Evolutionary conservation across 805 yeast species (phyloP).

Genomic region (Spathaspora gorwiae): DNA sequence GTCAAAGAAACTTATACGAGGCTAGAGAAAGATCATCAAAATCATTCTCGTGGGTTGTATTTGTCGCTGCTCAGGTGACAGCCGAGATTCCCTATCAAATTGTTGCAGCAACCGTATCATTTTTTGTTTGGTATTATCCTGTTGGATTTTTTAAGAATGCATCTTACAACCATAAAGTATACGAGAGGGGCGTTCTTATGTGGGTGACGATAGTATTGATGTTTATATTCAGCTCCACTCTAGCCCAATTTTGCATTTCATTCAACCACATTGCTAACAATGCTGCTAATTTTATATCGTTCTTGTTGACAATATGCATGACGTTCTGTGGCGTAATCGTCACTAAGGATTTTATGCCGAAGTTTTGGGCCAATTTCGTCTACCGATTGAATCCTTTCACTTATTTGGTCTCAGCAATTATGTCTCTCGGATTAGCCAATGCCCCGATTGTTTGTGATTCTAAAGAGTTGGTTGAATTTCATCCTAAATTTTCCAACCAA

Average conservation of each 20-base stretch:
- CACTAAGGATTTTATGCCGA: constrained; percentile 48
- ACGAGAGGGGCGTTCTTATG: constrained; percentile 55
- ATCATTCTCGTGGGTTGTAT: constrained; percentile 64
- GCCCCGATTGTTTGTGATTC: constrained; percentile 19
- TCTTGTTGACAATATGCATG: constrained; percentile 58
- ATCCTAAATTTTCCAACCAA: constrained; percentile 15
- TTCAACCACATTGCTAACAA: constrained; percentile 56
- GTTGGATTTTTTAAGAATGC: constrained; percentile 23
- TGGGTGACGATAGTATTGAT: constrained; percentile 41
- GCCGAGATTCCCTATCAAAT: constrained; percentile 67
- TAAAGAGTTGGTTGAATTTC: constrained; percentile 18
- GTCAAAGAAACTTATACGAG: constrained; percentile 64
- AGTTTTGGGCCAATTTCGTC: constrained; percentile 50
- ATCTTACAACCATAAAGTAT: constrained; percentile 16
- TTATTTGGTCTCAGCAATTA: constrained; percentile 26
- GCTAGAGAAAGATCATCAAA: constrained; percentile 71
- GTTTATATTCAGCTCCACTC: constrained; percentile 51
- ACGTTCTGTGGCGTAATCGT: constrained; percentile 78
- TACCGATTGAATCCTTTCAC: constrained; percentile 33
- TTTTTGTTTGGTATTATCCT: constrained; percentile 50
- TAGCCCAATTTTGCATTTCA: constrained; percentile 57
- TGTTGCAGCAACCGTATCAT: constrained; percentile 61
- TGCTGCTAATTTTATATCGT: constrained; percentile 57
- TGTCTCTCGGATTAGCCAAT: constrained; percentile 26
- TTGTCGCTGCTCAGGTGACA: constrained; percentile 55